These are phyloP conservation scores for Aaosphaeria arxii DNA, from an alignment of 2,329 filamentous ascomycete species.

Conservation along the genomic window DNA sequence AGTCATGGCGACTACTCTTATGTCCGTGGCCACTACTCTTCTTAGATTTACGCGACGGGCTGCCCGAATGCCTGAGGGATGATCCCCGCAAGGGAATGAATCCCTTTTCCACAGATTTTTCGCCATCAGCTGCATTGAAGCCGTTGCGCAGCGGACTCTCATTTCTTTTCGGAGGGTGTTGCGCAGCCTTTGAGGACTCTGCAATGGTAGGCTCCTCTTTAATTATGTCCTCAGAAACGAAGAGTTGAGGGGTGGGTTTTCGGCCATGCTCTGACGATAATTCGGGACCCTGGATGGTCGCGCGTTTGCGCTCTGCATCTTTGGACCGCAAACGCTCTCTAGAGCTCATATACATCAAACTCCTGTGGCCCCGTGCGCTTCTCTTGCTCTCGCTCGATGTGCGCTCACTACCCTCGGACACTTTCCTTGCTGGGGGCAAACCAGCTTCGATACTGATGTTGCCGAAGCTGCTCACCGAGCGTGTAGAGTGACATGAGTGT, in stretches of 20 bases:
- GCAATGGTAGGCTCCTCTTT: constrained; percentile 31
- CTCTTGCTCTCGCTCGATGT: constrained; percentile 35
- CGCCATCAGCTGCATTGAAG: constrained; percentile 17
- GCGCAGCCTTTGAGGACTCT: constrained; percentile 23
- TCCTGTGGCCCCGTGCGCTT: constrained; percentile 44
- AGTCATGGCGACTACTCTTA: constrained; percentile 21
- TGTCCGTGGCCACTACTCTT: constrained; percentile 15
- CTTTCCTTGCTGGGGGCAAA: constrained; percentile 13
- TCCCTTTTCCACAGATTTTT: constrained; percentile 26
- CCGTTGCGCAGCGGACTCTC: constrained; percentile 28
- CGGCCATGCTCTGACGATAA: constrained; percentile 28
- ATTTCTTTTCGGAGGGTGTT: constrained; percentile 29
- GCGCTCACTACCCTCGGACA: constrained; percentile 26
- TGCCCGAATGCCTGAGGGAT: constrained; percentile 30
- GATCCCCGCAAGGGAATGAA: constrained; percentile 33
- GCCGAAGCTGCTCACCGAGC: constrained; percentile 36
- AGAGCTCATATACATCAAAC: constrained; percentile 72
- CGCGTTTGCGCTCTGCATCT: constrained; percentile 60
- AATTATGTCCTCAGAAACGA: constrained; percentile 35
- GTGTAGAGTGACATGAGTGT: constrained; percentile 32
- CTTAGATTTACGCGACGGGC: constrained; percentile 29
- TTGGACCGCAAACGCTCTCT: constrained; percentile 64
- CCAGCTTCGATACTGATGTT: constrained; percentile 41
- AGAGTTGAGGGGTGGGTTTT: constrained; percentile 21
- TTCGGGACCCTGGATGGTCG: constrained; percentile 43